Evolutionary conservation across 306 rosid species (phyloP).

Genomic region (Cucurbita moschata): DNA sequence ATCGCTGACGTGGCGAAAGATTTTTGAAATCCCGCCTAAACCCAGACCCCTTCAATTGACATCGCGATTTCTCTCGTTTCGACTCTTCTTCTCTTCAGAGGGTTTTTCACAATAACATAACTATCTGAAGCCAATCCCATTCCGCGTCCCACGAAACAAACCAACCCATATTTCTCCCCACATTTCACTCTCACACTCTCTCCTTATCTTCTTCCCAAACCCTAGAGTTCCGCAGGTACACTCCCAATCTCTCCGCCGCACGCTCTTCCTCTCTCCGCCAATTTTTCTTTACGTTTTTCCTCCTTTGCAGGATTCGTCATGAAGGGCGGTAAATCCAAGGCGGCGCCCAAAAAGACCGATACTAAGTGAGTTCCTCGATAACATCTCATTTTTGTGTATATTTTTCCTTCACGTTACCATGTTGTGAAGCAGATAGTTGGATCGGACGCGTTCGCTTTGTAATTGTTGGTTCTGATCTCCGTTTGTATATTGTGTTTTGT

Average conservation of each 20-base stretch:
- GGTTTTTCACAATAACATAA: neutral
- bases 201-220: constrained; percentile 14
- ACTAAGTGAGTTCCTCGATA: constrained; percentile 22
- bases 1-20: constrained; percentile 45
- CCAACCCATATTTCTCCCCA: neutral
- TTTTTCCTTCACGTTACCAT: neutral
- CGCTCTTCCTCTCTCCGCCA: neutral
- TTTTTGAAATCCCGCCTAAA: constrained; percentile 82
- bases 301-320: constrained; percentile 20
- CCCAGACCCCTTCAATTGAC: constrained; percentile 45
- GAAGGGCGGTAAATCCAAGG: constrained; percentile 54
- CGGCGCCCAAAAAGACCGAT: constrained; percentile 31
- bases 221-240: constrained; percentile 1
- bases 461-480: neutral
- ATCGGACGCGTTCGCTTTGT: neutral
- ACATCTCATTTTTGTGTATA: neutral
- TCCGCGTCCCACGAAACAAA: neutral
- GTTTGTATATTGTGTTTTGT: neutral
- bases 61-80: constrained; percentile 16
- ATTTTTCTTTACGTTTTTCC: neutral
- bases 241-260: constrained; percentile 13
- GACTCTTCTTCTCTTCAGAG: neutral
- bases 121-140: neutral
- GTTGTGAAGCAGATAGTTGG: neutral
- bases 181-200: neutral